phyloP scores from a whole-genome alignment of 306 rosid genomes.

The Quercus alba region DNA sequence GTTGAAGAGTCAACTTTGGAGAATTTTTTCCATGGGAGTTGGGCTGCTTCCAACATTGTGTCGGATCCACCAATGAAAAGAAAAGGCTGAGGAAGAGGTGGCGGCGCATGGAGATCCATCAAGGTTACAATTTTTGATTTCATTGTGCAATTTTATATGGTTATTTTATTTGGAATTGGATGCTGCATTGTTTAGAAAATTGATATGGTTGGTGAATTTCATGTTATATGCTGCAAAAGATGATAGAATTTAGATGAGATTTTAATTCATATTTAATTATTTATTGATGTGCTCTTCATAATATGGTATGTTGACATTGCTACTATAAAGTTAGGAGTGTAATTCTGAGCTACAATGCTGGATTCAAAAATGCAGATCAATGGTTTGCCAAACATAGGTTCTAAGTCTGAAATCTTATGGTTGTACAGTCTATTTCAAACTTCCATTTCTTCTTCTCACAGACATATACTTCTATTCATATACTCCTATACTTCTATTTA shows the following conservation, averaged over 20 bases:
- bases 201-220: background rate
- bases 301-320: background rate
- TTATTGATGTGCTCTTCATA: background rate
- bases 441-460: no score
- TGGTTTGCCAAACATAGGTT: background rate
- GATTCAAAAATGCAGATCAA: background rate
- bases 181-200: background rate
- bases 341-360: background rate
- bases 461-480: no score
- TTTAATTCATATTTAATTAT: background rate
- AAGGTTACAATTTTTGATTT: constrained; percentile 46
- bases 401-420: background rate
- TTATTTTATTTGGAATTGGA: background rate
- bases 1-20: no score
- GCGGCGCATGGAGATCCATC: constrained; percentile 89
- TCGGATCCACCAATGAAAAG: no score
- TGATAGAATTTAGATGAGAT: background rate
- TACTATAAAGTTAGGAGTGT: background rate
- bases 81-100: background rate
- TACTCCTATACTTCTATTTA: no score
- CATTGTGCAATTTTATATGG: constrained; percentile 2
- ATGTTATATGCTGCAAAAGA: background rate
- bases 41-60: no score
- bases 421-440: background rate
- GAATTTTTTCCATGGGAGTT: no score